Evolutionary conservation across 257 asterid species (phyloP).

Genomic region (Nemophila menziesii): DNA sequence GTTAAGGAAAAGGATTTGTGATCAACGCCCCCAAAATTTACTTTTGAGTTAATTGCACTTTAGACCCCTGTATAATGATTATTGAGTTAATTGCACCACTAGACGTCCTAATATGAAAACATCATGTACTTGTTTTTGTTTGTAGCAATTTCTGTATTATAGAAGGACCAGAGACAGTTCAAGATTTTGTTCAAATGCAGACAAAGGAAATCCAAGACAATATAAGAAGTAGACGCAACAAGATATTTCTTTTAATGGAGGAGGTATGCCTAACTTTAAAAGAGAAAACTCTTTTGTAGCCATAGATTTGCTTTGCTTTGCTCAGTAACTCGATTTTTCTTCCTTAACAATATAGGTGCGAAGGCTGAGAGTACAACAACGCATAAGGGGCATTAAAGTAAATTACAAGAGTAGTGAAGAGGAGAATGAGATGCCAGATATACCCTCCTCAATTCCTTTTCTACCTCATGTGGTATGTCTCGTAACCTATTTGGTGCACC

Average conservation of each 20-base stretch:
- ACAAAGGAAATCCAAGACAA: slow-evolving; percentile 79
- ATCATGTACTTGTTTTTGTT: slow-evolving; percentile 2
- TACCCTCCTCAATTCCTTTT: slow-evolving; percentile 84
- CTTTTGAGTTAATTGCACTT: too few species aligned
- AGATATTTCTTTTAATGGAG: slow-evolving; percentile 89
- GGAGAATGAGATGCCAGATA: slow-evolving; percentile 82
- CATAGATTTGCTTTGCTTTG: neutral
- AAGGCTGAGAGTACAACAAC: slow-evolving; percentile 79
- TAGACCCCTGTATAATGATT: too few species aligned
- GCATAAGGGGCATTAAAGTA: slow-evolving; percentile 35
- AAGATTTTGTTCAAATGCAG: slow-evolving; percentile 93
- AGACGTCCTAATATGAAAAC: too few species aligned
- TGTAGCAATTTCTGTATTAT: slow-evolving; percentile 87
- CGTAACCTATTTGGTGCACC: slow-evolving; percentile 1
- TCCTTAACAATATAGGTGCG: slow-evolving; percentile 37
- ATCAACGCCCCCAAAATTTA: too few species aligned
- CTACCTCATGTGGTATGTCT: slow-evolving; percentile 71
- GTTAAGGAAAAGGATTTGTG: too few species aligned
- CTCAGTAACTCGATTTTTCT: neutral
- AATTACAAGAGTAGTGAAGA: slow-evolving; percentile 17
- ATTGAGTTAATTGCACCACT: too few species aligned
- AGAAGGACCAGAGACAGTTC: slow-evolving; percentile 91
- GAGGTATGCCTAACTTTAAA: slow-evolving; percentile 49
- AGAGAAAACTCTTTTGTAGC: neutral
- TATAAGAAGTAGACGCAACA: slow-evolving; percentile 70